Conservation (phyloP, 345 rosid species). For the Boechera retrofracta region DNA sequence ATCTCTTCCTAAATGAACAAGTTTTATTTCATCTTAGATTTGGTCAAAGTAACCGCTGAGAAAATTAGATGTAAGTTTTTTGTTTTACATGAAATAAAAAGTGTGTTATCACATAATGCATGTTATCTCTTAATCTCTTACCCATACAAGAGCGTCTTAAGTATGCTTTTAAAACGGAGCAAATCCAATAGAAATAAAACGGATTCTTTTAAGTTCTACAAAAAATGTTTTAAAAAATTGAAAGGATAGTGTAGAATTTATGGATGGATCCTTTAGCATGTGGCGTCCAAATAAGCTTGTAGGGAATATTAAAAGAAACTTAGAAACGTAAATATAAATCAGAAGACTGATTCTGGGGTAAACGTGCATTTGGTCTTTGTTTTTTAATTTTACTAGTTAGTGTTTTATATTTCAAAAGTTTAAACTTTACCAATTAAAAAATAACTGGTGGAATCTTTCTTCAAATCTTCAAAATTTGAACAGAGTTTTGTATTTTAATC, state of each 20-base stretch:
- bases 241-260: slow-evolving; percentile 20
- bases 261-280: slow-evolving; percentile 32
- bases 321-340: slow-evolving; percentile 23
- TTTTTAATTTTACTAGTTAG: slow-evolving; percentile 5
- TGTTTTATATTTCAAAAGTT: slow-evolving; percentile 28
- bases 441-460: slow-evolving; percentile 33
- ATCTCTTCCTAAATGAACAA: not conserved
- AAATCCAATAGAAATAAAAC: slow-evolving; percentile 12
- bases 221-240: not conserved
- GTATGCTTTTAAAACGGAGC: slow-evolving; percentile 15
- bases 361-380: slow-evolving; percentile 40
- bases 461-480: slow-evolving; percentile 39
- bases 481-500: slow-evolving; percentile 10
- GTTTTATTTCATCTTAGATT: not conserved
- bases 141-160: slow-evolving; percentile 9
- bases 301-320: slow-evolving; percentile 11
- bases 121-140: not conserved
- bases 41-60: slow-evolving; percentile 27
- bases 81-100: not conserved
- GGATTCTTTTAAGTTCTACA: not conserved
- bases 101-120: not conserved
- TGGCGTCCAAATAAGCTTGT: slow-evolving; percentile 24
- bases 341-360: slow-evolving; percentile 20
- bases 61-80: not conserved
- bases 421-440: slow-evolving; percentile 21